These are phyloP conservation scores for Alternaria consortialis DNA, from an alignment of 2,329 filamentous ascomycete species.

Conservation along the genomic window DNA sequence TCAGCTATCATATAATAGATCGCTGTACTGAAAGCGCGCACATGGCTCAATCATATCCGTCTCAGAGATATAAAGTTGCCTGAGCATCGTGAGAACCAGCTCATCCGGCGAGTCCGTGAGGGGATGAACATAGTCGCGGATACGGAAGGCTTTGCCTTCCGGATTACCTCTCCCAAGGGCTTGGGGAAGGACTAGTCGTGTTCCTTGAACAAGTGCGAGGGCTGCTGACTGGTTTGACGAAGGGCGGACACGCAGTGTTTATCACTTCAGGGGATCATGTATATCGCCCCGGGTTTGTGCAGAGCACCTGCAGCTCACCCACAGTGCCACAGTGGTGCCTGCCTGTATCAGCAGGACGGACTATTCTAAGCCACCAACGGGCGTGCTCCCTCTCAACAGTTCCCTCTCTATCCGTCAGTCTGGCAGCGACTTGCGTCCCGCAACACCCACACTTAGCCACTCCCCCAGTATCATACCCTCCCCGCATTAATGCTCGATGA, in stretches of 20 bases:
- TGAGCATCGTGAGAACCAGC: neutral
- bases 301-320: conserved; percentile 14
- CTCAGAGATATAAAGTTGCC: neutral
- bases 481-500: conserved; percentile 24
- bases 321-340: conserved; percentile 13
- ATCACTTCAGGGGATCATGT: conserved; percentile 8
- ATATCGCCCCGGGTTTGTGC: conserved; percentile 6
- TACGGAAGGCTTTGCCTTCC: neutral
- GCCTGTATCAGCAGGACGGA: conserved; percentile 13
- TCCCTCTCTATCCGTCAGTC: neutral
- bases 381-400: neutral
- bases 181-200: neutral
- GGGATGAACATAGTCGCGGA: neutral
- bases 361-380: conserved; percentile 6
- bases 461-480: conserved; percentile 19
- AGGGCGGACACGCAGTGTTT: conserved; percentile 4
- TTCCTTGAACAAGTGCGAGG: neutral
- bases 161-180: neutral
- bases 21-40: neutral
- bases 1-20: neutral
- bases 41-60: neutral
- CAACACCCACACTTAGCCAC: conserved; percentile 13
- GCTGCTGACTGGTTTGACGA: conserved; percentile 4
- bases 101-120: neutral
- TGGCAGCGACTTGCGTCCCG: conserved; percentile 12